A percentile compares a stretch with the other conserved stretches of the same genome.
These are phyloP conservation scores for Senna tora DNA, from an alignment of 306 rosid genomes.

Conservation along the genomic window DNA sequence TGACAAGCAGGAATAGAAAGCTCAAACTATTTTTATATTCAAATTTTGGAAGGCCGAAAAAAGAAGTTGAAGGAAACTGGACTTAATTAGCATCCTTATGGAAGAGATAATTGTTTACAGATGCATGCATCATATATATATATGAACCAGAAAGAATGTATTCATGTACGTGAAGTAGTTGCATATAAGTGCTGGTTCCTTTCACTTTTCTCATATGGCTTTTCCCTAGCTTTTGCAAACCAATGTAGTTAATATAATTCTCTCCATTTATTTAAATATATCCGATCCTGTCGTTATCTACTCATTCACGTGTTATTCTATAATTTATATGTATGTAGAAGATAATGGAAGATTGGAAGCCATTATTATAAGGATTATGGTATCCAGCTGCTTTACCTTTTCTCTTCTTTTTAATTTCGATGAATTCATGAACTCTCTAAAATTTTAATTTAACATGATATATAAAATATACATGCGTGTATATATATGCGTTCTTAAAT, in stretches of 20 bases:
- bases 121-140: background rate
- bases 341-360: too few species aligned
- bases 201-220: too few species aligned
- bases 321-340: background rate
- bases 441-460: too few species aligned
- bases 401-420: background rate
- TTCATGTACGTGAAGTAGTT: slow-evolving; percentile 9
- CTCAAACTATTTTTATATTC: background rate
- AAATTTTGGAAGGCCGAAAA: background rate
- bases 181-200: background rate
- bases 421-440: too few species aligned
- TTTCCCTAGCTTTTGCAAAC: slow-evolving; percentile 8
- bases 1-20: too few species aligned
- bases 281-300: background rate
- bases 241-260: background rate
- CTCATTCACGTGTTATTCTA: background rate
- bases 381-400: background rate
- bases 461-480: too few species aligned
- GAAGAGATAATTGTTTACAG: background rate
- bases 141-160: slow-evolving; percentile 13
- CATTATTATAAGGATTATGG: background rate
- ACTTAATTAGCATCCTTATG: background rate
- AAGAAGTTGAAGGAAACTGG: background rate
- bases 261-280: background rate
- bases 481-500: too few species aligned